phyloP scores from a whole-genome alignment of 2,329 filamentous ascomycete species.

The Aspergillus fischeri region DNA sequence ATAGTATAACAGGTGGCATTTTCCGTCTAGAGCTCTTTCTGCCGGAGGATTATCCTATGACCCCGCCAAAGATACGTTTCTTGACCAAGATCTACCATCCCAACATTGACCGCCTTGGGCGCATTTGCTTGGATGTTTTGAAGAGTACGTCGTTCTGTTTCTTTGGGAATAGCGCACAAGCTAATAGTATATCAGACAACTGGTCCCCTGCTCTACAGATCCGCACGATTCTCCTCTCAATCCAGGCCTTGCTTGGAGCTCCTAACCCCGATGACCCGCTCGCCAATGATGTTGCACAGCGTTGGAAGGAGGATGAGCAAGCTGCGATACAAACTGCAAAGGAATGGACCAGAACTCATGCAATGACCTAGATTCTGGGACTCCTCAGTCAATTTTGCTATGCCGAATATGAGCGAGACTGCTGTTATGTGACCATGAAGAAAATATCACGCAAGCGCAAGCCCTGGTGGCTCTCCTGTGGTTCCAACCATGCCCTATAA shows the following conservation, averaged over 20 bases:
- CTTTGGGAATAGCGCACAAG: background rate
- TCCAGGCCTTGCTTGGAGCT: slow-evolving; percentile 91
- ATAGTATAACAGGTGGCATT: slow-evolving; percentile 58
- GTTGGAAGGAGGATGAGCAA: slow-evolving; percentile 94
- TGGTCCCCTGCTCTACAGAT: slow-evolving; percentile 99
- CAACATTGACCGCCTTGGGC: slow-evolving; percentile 95
- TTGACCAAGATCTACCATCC: slow-evolving; percentile 99
- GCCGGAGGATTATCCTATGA: slow-evolving; percentile 99
- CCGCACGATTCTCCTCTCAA: slow-evolving; percentile 95
- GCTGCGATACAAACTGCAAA: slow-evolving; percentile 87
- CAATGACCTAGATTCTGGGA: slow-evolving; percentile 47
- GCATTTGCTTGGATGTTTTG: slow-evolving; percentile 93
- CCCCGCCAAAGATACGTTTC: slow-evolving; percentile 95
- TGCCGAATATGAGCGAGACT: slow-evolving; percentile 13
- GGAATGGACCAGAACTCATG: slow-evolving; percentile 87
- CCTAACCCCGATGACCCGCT: slow-evolving; percentile 98
- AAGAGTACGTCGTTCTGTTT: slow-evolving; percentile 67
- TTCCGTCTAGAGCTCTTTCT: slow-evolving; percentile 98
- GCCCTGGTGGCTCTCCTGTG: slow-evolving; percentile 13
- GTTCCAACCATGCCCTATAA: slow-evolving; percentile 8
- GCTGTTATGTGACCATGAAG: slow-evolving; percentile 31
- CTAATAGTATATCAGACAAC: slow-evolving; percentile 62
- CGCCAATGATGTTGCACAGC: slow-evolving; percentile 93
- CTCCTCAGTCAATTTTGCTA: slow-evolving; percentile 7
- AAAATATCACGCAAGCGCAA: slow-evolving; percentile 16